Base-by-base conservation (phyloP, 1,284 basidiomycete species). In the Ustilago shanxiensis region DNA sequence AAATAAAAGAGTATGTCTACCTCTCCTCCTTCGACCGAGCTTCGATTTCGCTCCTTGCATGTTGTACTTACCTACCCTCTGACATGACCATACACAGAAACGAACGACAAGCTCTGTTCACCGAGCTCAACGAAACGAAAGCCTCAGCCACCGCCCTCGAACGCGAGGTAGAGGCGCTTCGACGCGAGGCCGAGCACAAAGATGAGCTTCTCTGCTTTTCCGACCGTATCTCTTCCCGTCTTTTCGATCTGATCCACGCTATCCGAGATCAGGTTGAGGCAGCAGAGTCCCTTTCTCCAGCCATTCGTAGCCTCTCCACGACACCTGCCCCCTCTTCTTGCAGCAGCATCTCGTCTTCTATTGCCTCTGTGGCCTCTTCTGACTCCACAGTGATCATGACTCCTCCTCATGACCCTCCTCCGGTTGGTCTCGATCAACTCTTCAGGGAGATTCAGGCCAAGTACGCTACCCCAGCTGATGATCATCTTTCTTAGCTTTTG, bases 191-290 rank as follows among this genome's bases (percentile, higher is more conserved):
- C 1, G 45, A 60, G 22, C 45, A 60, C 39, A 76, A 68, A 24
- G 62, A 76, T n/a, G 61, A 68, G 45, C 65, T 76, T 3, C 61
- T 76, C 7, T 74, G 54, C 47, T 28, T 68, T 5, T 74, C 72
- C 14, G 66, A 74, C 41, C 51, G 57, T n/a, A 66, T 70, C 33
- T 66, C 51, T 1, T 55, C 50, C 26, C 59, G 67, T 41, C 60
- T 75, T 14, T 75, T 62, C 28, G 53, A 63, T 35, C 45, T 63
- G 29, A 61, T 75, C 7, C 49, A 60, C 28, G 44, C 33, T 29
- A 68, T 75, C 56, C 47, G 52, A 37, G 41, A 51, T 3, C 60
- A 75, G 22, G 62, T 63, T 7, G 66, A 75, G 28, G 66, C 60
- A 13, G 67, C 63, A 16, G 63, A 75, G 14, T 51, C 63, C 6